phyloP scores from a whole-genome alignment of 306 rosid species.

The Neltuma alba region DNA sequence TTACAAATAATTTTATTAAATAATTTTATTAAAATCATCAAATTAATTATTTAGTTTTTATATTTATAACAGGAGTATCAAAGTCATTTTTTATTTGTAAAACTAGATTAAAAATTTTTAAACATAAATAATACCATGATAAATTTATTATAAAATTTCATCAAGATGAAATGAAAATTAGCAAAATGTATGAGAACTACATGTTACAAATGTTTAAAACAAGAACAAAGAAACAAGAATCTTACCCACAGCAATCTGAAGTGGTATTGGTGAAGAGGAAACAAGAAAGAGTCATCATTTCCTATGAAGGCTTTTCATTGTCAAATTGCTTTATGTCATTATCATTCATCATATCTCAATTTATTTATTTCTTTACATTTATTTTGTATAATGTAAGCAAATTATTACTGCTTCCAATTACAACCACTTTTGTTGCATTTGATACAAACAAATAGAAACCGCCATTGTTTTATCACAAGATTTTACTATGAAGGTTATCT shows the following conservation, averaged over 20 bases:
- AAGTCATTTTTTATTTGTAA: too few species aligned
- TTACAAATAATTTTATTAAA: too few species aligned
- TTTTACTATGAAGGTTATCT: conserved; percentile 29
- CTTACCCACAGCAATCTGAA: conserved; percentile 39
- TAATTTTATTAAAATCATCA: too few species aligned
- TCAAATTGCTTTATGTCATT: conserved; percentile 78
- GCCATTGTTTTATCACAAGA: conserved; percentile 11
- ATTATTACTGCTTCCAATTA: conserved; percentile 48
- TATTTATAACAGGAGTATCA: too few species aligned
- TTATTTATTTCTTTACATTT: neutral
- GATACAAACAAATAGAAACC: conserved; percentile 52
- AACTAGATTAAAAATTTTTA: too few species aligned
- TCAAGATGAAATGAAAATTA: neutral
- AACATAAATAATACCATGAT: too few species aligned
- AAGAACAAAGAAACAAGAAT: conserved; percentile 27
- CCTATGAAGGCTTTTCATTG: conserved; percentile 46
- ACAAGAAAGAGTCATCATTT: conserved; percentile 55
- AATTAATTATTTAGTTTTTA: too few species aligned
- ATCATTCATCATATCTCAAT: conserved; percentile 65
- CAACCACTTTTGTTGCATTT: conserved; percentile 65
- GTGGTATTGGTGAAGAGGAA: conserved; percentile 50
- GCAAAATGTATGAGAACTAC: neutral
- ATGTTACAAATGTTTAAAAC: neutral
- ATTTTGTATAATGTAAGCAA: conserved; percentile 22
- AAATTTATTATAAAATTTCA: neutral